phyloP scores from a whole-genome alignment of 257 asterid genomes.

The Avicennia marina region DNA sequence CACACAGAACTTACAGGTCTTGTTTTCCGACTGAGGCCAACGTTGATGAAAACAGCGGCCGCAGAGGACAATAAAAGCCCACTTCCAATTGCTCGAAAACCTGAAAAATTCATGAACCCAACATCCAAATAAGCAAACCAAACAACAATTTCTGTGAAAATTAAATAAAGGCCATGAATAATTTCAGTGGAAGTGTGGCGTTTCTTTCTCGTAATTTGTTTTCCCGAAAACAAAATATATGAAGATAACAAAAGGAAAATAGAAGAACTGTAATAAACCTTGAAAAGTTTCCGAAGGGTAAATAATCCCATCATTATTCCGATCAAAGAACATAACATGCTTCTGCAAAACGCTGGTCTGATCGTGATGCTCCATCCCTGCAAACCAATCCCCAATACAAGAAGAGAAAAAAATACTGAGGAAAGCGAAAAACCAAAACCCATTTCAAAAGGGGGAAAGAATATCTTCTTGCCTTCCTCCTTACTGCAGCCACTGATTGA shows the following conservation, averaged over 20 bases:
- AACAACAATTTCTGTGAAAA: too few species aligned
- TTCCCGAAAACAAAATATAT: background rate
- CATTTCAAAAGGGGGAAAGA: too few species aligned
- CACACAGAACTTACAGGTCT: slow-evolving; percentile 48
- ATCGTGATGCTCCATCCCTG: slow-evolving; percentile 38
- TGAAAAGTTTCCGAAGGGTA: slow-evolving; percentile 73
- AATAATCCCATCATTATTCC: slow-evolving; percentile 61
- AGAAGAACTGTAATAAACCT: slow-evolving; percentile 27
- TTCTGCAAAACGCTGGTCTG: slow-evolving; percentile 44
- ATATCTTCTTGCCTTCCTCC: too few species aligned
- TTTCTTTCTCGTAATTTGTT: too few species aligned
- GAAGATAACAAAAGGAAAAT: background rate
- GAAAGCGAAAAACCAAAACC: too few species aligned
- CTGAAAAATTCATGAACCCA: slow-evolving; percentile 26
- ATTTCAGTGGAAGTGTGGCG: too few species aligned
- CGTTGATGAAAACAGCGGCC: slow-evolving; percentile 69
- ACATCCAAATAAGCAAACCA: too few species aligned
- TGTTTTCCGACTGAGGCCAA: slow-evolving; percentile 73
- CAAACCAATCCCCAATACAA: background rate
- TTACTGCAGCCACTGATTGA: too few species aligned
- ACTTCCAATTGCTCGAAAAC: slow-evolving; percentile 72
- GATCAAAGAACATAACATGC: slow-evolving; percentile 80
- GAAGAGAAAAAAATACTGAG: background rate
- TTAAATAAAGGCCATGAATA: too few species aligned
- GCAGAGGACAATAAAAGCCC: slow-evolving; percentile 44